Base-by-base conservation (phyloP, 148 eudicot genomes). In the Fagopyrum esculentum region DNA sequence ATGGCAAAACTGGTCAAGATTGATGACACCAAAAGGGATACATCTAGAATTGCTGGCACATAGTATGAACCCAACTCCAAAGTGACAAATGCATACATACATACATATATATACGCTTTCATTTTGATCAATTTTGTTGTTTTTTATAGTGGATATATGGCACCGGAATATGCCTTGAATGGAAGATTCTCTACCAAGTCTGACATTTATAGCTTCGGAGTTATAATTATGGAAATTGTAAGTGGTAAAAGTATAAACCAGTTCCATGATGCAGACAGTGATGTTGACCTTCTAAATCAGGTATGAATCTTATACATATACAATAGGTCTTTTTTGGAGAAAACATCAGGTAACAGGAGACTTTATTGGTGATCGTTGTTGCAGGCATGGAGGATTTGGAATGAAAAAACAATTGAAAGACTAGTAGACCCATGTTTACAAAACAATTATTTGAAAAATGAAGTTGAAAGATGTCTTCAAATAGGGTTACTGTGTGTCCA, bases 161-260 rank as follows among this genome's bases (percentile, higher is more conserved):
- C 66, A 26, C 40, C 40, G 1, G 66, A 60, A 26, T 26, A 60
- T 8, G 66, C 66, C 22, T 2, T 26, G 40, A 22, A 30, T 0
- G 66, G 40, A 60, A 60, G 66, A 26, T 60, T 22, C 9, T 60
- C 40, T 60, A 60, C 26, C 66, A 60, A 60, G 66, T 8, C 66
- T 2, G 66, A 60, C 10, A 60, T 60, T 4, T 60, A 60, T 10
- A 60, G 40, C 13, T 60, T 59, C 9, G 66, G 66, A 59, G 66
- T 59, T 2, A 59, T 59, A 2, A 59, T 59, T 7, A 5, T 59
- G 2, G 66, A 59, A 59, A 59, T 59, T 19, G 1, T 59, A 6
- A 59, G 66, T 59, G 66, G 66, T 0, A 59, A 59, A 59, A 59
- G 66, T 22, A 22, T 59, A 19, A 22, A 11, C 3, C 64, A 22